Evolutionary conservation across 257 asterid genomes (phyloP).

Genomic region (Eustoma russellianum): DNA sequence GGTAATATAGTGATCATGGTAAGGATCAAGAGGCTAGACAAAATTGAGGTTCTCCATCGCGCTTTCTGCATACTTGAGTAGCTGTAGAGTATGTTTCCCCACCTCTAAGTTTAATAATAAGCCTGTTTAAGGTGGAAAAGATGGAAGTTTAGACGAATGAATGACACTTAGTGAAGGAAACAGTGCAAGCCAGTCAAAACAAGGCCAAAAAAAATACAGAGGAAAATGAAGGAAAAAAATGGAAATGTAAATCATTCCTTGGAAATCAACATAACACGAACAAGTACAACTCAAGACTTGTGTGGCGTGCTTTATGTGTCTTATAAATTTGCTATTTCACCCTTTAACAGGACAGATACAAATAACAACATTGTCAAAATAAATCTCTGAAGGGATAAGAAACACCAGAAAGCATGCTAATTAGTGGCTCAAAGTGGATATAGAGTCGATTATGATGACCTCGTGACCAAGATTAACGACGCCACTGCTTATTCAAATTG

Average conservation of each 20-base stretch:
- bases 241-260: not conserved
- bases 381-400: too few relatives aligned
- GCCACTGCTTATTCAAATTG: not conserved
- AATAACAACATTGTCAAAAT: too few relatives aligned
- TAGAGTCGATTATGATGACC: too few relatives aligned
- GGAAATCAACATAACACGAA: not conserved
- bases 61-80: constrained; percentile 9
- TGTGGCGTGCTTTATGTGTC: not conserved
- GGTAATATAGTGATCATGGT: constrained; percentile 8
- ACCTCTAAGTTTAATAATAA: not conserved
- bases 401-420: too few relatives aligned
- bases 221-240: not conserved
- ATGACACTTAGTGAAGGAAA: too few relatives aligned
- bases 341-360: too few relatives aligned
- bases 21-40: not conserved
- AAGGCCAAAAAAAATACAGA: not conserved
- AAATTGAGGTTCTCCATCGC: not conserved
- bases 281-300: not conserved
- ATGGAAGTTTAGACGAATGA: too few relatives aligned
- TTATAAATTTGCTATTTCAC: too few relatives aligned
- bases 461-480: too few relatives aligned
- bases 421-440: too few relatives aligned
- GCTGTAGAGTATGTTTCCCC: not conserved
- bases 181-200: not conserved
- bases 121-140: not conserved